Evolutionary conservation across 1,284 basidiomycete species (phyloP), one percentile per base, ranked within the genome.

Genomic region (Vanrija humicola): DNA sequence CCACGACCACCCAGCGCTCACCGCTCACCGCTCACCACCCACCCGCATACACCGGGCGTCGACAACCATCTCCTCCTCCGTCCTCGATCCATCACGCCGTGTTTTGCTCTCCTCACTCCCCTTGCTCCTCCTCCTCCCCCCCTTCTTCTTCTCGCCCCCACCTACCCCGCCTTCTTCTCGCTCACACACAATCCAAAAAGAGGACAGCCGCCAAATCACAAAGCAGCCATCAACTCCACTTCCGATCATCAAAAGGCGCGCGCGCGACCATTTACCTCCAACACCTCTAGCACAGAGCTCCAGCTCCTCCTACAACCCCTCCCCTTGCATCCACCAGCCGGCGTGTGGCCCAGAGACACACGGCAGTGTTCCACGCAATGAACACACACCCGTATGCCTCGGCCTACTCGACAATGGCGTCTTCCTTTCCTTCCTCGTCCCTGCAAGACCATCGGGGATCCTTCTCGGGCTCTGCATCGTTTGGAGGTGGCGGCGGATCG

Each of bases 381-480:
- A 47, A 50, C 45, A 58, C 52, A 19, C 73, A 75, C 51, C 73
- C 71, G 3, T 75, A 75, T 60, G 71, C 73, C 3, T 62, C 65
- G 19, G 68, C 67, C 5, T 75, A 75, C 53, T 60, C 62, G 23
- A 59, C 56, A 49, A 65, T 75, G 46, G 55, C 68, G 3, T 68
- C 63, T 46, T 63, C 65, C 10, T 69, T 64, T 51, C 26, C 60
- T 38, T 63, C 65, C n/a, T 64, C 64, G 7, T 62, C 63, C 16
- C 43, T 63, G n/a, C 63, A 63, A 19, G 52, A 50, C 40, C 19
- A 42, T n/a, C n/a, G n/a, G 40, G 40, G 40, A 42, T 42, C 40
- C 9, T 42, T 21, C 40, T 18, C 40, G 40, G 40, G 40, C 40
- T 18, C n/a, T 42, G 40, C 40, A 5, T 34, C 34, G 34, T 34